A percentile compares a stretch with the other conserved stretches of the same genome.
phyloP scores from a whole-genome alignment of 306 rosid species.

The Purshia tridentata region DNA sequence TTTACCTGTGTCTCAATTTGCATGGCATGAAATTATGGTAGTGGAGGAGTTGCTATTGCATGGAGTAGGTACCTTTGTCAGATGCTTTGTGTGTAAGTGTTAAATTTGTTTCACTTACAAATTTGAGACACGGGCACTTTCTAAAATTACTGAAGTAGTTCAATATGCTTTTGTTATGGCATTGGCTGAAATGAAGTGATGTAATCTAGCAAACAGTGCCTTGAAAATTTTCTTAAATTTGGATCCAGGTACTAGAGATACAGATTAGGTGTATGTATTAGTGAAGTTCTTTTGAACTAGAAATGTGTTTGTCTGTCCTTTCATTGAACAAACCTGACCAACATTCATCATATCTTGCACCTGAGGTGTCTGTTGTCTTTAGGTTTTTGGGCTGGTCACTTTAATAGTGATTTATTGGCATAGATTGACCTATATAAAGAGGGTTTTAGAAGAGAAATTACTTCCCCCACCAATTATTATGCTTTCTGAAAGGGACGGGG shows the following conservation, averaged over 20 bases:
- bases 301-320: background rate
- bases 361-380: background rate
- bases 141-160: background rate
- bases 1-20: slow-evolving; percentile 5
- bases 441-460: too few species aligned
- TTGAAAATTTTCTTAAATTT: background rate
- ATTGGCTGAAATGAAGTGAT: slow-evolving; percentile 1
- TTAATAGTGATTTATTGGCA: background rate
- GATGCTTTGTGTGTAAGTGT: slow-evolving; percentile 2
- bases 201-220: background rate
- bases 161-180: background rate
- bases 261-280: background rate
- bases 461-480: too few species aligned
- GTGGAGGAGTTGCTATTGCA: slow-evolving; percentile 16
- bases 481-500: too few species aligned
- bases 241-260: background rate
- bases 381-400: background rate
- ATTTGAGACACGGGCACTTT: background rate
- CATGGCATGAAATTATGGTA: slow-evolving; percentile 6
- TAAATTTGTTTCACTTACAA: background rate
- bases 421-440: background rate
- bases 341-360: background rate
- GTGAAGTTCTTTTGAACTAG: background rate
- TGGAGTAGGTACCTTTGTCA: background rate
- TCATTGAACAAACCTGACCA: background rate